Base-by-base conservation (phyloP, 169 alveolate species). In the Theileria luwenshuni region DNA sequence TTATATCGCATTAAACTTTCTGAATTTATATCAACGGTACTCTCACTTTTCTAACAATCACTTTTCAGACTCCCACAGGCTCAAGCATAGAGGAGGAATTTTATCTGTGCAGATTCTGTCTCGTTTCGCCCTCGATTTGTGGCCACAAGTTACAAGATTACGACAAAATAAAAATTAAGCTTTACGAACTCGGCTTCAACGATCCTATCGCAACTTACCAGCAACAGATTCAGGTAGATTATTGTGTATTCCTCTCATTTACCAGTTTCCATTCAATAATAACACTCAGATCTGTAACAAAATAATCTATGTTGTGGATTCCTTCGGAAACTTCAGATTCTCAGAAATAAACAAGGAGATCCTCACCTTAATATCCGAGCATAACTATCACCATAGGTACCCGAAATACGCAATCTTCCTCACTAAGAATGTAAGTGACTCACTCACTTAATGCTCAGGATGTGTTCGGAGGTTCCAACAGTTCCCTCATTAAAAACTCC, bases 1-100 rank as follows among this genome's bases (percentile, higher is more conserved):
- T 75, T 81, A 47, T 81, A 81, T 63, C 72, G 85, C 42, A 81
- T 81, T 54, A 81, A 81, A 49, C 75, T 81, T 25, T 71, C 74
- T 17, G 85, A 74, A 41, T 81, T 73, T 45, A 74, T 81, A 27
- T 49, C 71, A 12, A 81, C 84, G 52, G 89, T 81, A 73, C 38
- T 68, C 10, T 62, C 25, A 15, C n/a, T 2, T 42, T 38, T 23
- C 13, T 62, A 38, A 23, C 27, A 19, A 23, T 47, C 45, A 51
- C 28, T 3, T 25, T 1, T 13, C 52, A 79, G 81, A 72, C 63
- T 19, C 54, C 89, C 2, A 72, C 85, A 17, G 69, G 62, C 38
- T 60, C 81, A 19, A 69, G 21, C 41, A 65, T 81, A 30, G 89
- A 74, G 27, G 84, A 81, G 33, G 62, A 67, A 30, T 68, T 72